phyloP scores from a whole-genome alignment of 768 basidiomycete genomes.

The Rhizopogon sp. region DNA sequence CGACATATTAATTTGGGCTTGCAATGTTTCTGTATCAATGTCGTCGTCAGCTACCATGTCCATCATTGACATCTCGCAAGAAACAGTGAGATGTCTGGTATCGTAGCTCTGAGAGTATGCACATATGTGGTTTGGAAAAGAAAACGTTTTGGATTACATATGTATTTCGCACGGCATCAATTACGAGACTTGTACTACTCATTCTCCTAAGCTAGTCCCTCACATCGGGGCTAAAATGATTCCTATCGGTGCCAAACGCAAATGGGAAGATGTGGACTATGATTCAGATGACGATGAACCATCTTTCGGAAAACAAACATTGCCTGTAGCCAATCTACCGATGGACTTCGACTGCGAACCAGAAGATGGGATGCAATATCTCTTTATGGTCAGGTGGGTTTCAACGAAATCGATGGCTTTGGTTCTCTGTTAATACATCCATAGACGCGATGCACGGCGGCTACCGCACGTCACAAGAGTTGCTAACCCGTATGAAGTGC shows the following conservation, averaged over 20 bases:
- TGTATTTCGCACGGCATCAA: not conserved
- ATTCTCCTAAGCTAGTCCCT: not conserved
- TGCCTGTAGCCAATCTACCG: slow-evolving; percentile 82
- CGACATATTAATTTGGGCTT: slow-evolving; percentile 79
- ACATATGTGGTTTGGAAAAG: not conserved
- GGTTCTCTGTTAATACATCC: slow-evolving; percentile 7
- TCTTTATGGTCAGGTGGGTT: slow-evolving; percentile 73
- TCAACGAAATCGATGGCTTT: not conserved
- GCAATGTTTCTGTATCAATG: slow-evolving; percentile 62
- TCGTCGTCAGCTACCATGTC: slow-evolving; percentile 40
- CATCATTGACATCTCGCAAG: slow-evolving; percentile 22
- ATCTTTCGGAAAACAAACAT: slow-evolving; percentile 60
- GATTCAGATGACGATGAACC: slow-evolving; percentile 60
- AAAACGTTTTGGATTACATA: too few relatives aligned
- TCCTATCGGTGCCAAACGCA: slow-evolving; percentile 44
- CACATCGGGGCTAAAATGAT: not conserved
- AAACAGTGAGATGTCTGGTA: slow-evolving; percentile 1
- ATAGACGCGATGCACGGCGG: slow-evolving; percentile 64
- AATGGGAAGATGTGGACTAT: slow-evolving; percentile 38
- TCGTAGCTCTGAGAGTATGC: not conserved
- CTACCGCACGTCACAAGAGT: slow-evolving; percentile 64
- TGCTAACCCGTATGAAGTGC: slow-evolving; percentile 59
- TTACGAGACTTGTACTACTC: not conserved
- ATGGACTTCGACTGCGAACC: slow-evolving; percentile 60
- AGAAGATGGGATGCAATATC: slow-evolving; percentile 70